A percentile compares a stretch with the other conserved stretches of the same genome.
These are phyloP conservation scores for Acanthamoeba triangularis DNA, from an alignment of 208 protist genomes.

Conservation along the genomic window DNA sequence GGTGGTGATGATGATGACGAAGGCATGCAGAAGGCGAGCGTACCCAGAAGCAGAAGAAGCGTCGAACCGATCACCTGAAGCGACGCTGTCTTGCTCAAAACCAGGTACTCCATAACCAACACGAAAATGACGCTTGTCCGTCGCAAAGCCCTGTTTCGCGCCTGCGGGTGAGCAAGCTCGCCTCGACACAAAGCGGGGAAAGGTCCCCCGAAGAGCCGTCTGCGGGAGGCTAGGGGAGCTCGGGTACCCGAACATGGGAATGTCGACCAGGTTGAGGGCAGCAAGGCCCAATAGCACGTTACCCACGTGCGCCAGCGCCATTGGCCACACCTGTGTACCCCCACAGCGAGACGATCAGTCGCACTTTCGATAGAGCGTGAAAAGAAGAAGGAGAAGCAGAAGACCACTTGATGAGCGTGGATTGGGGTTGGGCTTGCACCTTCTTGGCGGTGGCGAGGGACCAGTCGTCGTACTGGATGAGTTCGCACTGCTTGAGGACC, in stretches of 20 bases:
- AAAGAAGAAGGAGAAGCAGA: not conserved
- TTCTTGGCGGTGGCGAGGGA: slow-evolving; percentile 11
- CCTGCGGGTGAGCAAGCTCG: not conserved
- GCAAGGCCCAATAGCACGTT: slow-evolving; percentile 34
- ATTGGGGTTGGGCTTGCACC: not conserved
- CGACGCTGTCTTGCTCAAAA: slow-evolving; percentile 3
- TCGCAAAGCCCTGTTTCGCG: not conserved
- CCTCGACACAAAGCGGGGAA: not conserved
- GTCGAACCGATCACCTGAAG: not conserved
- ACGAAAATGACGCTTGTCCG: slow-evolving; percentile 8
- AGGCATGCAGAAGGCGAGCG: not conserved
- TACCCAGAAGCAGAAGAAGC: not conserved
- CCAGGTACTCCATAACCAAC: slow-evolving; percentile 1
- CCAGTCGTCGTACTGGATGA: slow-evolving; percentile 16
- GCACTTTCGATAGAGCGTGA: not conserved
- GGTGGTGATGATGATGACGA: too few species aligned
- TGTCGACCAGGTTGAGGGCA: not conserved
- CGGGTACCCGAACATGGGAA: slow-evolving; percentile 40
- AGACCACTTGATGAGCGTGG: too few species aligned
- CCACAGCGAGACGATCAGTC: too few species aligned
- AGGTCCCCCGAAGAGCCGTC: not conserved
- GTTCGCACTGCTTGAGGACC: not conserved
- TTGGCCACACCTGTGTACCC: not conserved
- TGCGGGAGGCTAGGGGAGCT: not conserved
- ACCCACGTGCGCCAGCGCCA: not conserved